Conservation (phyloP, 345 rosid genomes). For the Euclidium syriacum region DNA sequence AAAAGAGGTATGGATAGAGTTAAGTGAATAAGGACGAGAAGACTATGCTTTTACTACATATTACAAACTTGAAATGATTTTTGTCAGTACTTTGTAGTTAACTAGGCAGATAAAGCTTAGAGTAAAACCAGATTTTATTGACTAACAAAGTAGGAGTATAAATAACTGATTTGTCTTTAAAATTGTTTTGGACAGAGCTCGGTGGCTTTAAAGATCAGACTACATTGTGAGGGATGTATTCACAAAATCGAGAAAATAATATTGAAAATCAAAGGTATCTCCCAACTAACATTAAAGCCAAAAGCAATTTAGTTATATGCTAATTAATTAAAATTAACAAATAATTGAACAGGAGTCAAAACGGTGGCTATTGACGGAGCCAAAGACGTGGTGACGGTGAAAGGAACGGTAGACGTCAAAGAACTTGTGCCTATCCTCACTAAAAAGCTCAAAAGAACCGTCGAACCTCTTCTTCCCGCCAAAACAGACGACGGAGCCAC, state of each 20-base stretch:
- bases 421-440: conserved; percentile 46
- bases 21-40: background rate
- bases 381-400: conserved; percentile 67
- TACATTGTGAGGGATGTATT: conserved; percentile 72
- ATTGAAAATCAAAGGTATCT: conserved; percentile 44
- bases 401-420: conserved; percentile 70
- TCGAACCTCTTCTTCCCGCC: conserved; percentile 58
- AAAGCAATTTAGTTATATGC: background rate
- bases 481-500: conserved; percentile 46
- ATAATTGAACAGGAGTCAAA: conserved; percentile 48
- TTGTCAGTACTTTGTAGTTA: background rate
- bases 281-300: background rate
- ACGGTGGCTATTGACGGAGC: conserved; percentile 47
- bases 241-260: conserved; percentile 47
- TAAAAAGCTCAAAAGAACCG: conserved; percentile 50
- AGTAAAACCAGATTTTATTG: background rate
- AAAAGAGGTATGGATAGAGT: conserved; percentile 18
- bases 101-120: background rate
- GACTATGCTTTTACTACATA: conserved; percentile 6
- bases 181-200: conserved; percentile 34
- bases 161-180: conserved; percentile 4
- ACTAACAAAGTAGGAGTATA: background rate
- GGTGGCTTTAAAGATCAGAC: conserved; percentile 47
- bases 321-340: background rate
- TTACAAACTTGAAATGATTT: background rate